These are phyloP conservation scores for Fragosphaeria purpurea DNA, from an alignment of 2,329 filamentous ascomycete genomes.

Conservation along the genomic window DNA sequence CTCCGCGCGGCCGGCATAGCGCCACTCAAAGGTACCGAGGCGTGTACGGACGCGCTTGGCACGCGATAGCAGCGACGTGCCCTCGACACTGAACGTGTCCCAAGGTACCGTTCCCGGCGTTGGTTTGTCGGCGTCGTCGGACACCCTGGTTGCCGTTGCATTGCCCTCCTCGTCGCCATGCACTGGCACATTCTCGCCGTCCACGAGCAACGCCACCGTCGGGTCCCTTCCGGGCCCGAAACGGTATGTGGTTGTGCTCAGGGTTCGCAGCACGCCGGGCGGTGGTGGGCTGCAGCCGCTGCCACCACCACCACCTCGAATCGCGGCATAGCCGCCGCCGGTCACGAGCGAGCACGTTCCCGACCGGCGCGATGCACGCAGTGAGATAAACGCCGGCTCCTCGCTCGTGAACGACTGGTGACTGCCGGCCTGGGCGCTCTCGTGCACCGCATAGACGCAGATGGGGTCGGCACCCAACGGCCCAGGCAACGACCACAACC, in stretches of 20 bases:
- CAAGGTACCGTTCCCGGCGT: conserved; percentile 15
- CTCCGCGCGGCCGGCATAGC: conserved; percentile 39
- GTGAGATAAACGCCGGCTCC: conserved; percentile 35
- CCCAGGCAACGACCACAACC: conserved; percentile 30
- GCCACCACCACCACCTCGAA: background rate
- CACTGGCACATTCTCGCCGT: no score
- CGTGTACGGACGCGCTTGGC: conserved; percentile 35
- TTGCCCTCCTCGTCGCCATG: no score
- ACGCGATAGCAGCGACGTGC: conserved; percentile 35
- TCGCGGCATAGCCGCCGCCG: conserved; percentile 21
- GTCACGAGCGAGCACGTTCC: conserved; percentile 38
- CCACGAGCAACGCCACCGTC: background rate
- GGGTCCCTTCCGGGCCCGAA: conserved; percentile 38
- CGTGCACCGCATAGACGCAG: conserved; percentile 30
- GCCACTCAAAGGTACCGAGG: conserved; percentile 45
- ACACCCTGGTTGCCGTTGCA: no score
- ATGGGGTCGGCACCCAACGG: conserved; percentile 30
- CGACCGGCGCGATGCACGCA: conserved; percentile 35
- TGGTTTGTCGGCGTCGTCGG: conserved; percentile 2
- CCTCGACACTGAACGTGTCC: conserved; percentile 19
- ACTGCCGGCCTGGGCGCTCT: conserved; percentile 10
- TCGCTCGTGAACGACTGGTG: background rate
- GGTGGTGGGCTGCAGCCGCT: background rate
- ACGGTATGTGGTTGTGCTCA: conserved; percentile 46
- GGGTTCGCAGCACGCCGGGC: conserved; percentile 18